These are phyloP conservation scores for Yamadazyma pseudoaaseri DNA, from an alignment of 1,139 yeast species.

Conservation along the genomic window DNA sequence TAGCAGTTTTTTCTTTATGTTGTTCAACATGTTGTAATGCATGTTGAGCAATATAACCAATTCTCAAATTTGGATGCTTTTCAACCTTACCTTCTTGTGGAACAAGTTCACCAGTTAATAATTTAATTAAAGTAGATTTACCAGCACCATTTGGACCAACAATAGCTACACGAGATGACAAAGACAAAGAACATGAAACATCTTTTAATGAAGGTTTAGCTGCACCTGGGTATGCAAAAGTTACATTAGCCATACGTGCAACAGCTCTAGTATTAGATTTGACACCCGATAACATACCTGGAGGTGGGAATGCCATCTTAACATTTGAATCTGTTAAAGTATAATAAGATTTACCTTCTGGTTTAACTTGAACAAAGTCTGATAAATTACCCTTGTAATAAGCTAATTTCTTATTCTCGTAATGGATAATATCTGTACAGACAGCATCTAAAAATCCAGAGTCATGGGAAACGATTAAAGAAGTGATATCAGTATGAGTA, in stretches of 20 bases:
- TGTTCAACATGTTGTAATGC: conserved; percentile 96
- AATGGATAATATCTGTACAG: conserved; percentile 95
- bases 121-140: conserved; percentile 90
- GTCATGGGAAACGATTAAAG: conserved; percentile 95
- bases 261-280: conserved; percentile 94
- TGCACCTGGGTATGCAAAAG: conserved; percentile 89
- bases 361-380: conserved; percentile 86
- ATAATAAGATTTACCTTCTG: conserved; percentile 95
- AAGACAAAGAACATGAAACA: conserved; percentile 84
- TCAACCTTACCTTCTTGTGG: conserved; percentile 90
- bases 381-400: conserved; percentile 96
- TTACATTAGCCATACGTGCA: conserved; percentile 83
- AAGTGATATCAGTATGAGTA: conserved; percentile 82
- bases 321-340: conserved; percentile 92
- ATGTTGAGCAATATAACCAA: conserved; percentile 98
- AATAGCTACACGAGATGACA: conserved; percentile 94
- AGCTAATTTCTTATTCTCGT: conserved; percentile 91
- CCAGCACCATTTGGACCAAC: conserved; percentile 99
- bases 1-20: conserved; percentile 97
- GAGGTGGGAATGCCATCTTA: conserved; percentile 98
- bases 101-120: conserved; percentile 86
- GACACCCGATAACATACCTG: conserved; percentile 95
- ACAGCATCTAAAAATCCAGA: conserved; percentile 94
- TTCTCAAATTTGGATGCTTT: conserved; percentile 96
- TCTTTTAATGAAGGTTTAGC: conserved; percentile 74